phyloP scores from a whole-genome alignment of 305 asterid species.

The Solanum hybrid region DNA sequence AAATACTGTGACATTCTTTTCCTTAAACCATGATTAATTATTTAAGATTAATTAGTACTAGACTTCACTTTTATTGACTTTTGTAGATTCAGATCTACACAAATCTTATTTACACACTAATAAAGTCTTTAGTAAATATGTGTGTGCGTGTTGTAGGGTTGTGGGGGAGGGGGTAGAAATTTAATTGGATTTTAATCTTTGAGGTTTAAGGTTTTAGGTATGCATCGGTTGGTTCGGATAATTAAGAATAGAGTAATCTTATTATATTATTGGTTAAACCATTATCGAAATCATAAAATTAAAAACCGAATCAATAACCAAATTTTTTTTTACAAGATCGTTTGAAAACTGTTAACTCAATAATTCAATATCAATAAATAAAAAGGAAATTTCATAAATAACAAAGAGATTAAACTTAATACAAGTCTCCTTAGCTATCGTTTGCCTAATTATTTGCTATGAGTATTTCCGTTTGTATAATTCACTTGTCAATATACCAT shows the following conservation, averaged over 20 bases:
- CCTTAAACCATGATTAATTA: conserved; percentile 12
- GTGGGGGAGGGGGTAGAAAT: neutral
- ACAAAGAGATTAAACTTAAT: neutral
- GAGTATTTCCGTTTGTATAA: neutral
- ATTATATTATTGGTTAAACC: neutral
- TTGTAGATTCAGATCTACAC: conserved; percentile 22
- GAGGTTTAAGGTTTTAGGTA: neutral
- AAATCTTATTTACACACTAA: neutral
- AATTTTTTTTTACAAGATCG: neutral
- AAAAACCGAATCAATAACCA: neutral
- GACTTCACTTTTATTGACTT: conserved; percentile 19
- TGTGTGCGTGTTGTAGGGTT: neutral
- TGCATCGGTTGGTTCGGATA: neutral
- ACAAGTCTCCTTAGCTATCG: neutral
- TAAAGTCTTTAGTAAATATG: neutral
- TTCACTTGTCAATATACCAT: neutral
- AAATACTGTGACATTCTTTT: conserved; percentile 16
- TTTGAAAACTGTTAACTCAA: neutral
- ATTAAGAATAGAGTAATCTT: neutral
- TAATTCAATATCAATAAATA: neutral
- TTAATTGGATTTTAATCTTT: neutral
- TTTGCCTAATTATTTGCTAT: neutral
- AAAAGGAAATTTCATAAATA: no score
- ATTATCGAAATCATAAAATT: neutral
- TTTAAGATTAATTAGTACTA: conserved; percentile 18